Base-by-base conservation (phyloP, 2,329 filamentous ascomycete species). In the Elsinoe necatrix region DNA sequence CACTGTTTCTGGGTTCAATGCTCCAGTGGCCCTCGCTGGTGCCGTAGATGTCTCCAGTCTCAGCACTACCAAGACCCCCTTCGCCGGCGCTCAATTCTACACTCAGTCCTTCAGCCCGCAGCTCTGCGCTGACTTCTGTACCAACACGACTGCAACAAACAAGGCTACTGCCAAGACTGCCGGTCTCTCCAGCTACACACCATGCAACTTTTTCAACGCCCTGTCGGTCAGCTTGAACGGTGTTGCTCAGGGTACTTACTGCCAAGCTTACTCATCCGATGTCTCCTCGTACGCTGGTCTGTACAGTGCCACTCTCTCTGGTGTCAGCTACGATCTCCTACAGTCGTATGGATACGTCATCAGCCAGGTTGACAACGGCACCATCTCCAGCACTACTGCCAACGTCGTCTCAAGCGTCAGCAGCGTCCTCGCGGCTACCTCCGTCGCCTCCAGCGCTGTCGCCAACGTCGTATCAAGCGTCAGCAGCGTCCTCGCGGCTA, bases 211-310 rank as follows among this genome's bases (percentile, higher is more conserved):
- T 65, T 69, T 72, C 60, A 69, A 68, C 25, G 62, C 66, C 0
- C 72, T 68, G 56, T 60, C 72, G 48, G 55, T 69, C 12, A 62
- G 64, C 45, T 64, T 64, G 60, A 69, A 72, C 56, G 66, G 67
- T 6, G 42, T 59, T 18, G 62, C 66, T 1, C 58, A 67, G 37
- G 66, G 69, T 12, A 68, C 68, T 34, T 67, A 68, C 50, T 73
- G 70, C 58, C 61, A 66, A 29, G 52, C 72, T 35, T 73, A 70
- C 62, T 25, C 56, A 5, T 39, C 45, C 18, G 57, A 55, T 31
- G 54, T 43, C 37, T 50, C 51, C 16, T 55, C 45, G 20, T 61
- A 63, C 51, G 57, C 41, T 35, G 48, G 37, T 14, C 39, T 57
- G 21, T 56, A 16, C 39, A 57, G 29, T 45, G 52, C 20, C 14